These are phyloP conservation scores for Syncephalis plumigaleata DNA, from an alignment of 371 early-diverging fungal species.

Conservation along the genomic window DNA sequence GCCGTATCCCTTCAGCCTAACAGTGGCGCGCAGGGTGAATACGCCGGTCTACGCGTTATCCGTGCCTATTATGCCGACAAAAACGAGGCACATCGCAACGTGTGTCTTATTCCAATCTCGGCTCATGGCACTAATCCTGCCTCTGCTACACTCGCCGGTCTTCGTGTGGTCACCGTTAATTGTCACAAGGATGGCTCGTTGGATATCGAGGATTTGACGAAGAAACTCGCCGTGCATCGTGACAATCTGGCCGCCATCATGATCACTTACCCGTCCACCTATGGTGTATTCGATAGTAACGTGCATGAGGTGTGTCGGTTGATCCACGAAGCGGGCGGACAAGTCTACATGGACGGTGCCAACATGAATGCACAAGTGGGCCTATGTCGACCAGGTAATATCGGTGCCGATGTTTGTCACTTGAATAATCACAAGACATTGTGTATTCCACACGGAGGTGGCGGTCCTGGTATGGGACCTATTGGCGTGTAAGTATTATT, in stretches of 20 bases:
- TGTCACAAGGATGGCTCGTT: slow-evolving; percentile 82
- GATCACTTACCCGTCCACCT: slow-evolving; percentile 97
- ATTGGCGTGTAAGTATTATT: slow-evolving; percentile 54
- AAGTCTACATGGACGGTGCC: slow-evolving; percentile 98
- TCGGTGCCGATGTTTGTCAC: slow-evolving; percentile 97
- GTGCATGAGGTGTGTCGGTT: slow-evolving; percentile 72
- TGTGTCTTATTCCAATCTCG: slow-evolving; percentile 92
- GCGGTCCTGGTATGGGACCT: slow-evolving; percentile 96
- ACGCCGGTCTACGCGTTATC: slow-evolving; percentile 86
- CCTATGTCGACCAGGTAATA: slow-evolving; percentile 83
- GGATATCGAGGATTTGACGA: slow-evolving; percentile 73
- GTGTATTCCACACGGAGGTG: slow-evolving; percentile 97
- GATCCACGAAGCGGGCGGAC: slow-evolving; percentile 81
- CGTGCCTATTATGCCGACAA: slow-evolving; percentile 73
- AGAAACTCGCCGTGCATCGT: slow-evolving; percentile 70
- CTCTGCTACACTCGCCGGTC: slow-evolving; percentile 91
- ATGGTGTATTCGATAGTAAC: slow-evolving; percentile 89
- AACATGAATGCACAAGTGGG: slow-evolving; percentile 98
- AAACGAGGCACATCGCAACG: slow-evolving; percentile 67
- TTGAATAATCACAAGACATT: slow-evolving; percentile 97
- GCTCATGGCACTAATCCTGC: slow-evolving; percentile 99
- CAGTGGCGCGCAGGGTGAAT: slow-evolving; percentile 97
- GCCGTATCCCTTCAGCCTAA: slow-evolving; percentile 89
- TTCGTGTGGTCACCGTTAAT: slow-evolving; percentile 82
- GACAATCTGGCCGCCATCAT: slow-evolving; percentile 80